Evolutionary conservation across 2,329 filamentous ascomycete species (phyloP).

Genomic region (Fusarium ramigenum): DNA sequence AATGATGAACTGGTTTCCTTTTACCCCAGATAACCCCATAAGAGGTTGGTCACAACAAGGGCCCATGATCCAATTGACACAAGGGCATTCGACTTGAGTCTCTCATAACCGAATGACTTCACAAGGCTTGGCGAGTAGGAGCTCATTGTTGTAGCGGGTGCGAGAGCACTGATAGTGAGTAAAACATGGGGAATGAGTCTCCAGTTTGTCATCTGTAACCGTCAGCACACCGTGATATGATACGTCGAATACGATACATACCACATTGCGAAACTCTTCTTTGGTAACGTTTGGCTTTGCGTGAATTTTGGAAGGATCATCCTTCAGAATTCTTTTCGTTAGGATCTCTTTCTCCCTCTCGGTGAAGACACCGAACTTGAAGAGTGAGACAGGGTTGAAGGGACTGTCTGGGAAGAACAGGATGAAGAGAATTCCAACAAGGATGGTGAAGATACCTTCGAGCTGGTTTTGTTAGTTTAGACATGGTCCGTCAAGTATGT

Average conservation of each 20-base stretch:
- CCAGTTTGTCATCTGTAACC: constrained; percentile 49
- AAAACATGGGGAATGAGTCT: constrained; percentile 48
- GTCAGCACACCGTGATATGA: background rate
- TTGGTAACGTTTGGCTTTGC: constrained; percentile 43
- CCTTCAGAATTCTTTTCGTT: constrained; percentile 41
- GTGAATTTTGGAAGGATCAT: constrained; percentile 47
- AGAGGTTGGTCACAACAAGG: constrained; percentile 45
- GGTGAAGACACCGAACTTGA: constrained; percentile 46
- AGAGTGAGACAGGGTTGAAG: constrained; percentile 44
- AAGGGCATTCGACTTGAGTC: constrained; percentile 45
- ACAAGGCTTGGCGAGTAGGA: constrained; percentile 43
- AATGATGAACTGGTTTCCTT: background rate
- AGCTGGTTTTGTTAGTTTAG: background rate
- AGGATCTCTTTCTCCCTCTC: constrained; percentile 50
- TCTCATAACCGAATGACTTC: constrained; percentile 47
- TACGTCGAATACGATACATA: constrained; percentile 20
- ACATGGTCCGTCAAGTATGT: background rate
- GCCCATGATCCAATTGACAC: constrained; percentile 50
- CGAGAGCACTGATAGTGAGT: constrained; percentile 30
- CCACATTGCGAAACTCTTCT: constrained; percentile 47
- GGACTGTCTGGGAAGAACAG: constrained; percentile 31
- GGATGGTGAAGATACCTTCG: constrained; percentile 51
- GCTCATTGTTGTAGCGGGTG: constrained; percentile 25
- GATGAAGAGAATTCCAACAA: constrained; percentile 32
- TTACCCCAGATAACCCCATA: constrained; percentile 41